Percentiles rank a stretch among this genome's conserved stretches.
phyloP scores from a whole-genome alignment of 2,329 filamentous ascomycete genomes.

The Sclerotiophoma versabilis region DNA sequence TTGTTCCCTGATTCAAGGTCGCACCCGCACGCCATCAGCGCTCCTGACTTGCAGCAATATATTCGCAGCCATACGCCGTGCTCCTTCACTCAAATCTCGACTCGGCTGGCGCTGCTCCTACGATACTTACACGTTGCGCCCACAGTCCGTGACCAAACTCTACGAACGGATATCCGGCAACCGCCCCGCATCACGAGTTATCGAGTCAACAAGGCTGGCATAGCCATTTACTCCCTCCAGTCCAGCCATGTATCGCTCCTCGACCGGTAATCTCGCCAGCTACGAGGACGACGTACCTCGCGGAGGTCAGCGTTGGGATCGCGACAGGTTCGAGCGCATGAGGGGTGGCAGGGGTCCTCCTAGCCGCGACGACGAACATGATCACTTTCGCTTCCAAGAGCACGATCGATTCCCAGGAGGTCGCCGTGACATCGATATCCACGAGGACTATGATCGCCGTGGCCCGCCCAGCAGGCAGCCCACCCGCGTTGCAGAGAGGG shows the following conservation, averaged over 20 bases:
- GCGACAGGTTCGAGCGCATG: constrained; percentile 59
- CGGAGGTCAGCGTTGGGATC: constrained; percentile 56
- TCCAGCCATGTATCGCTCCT: constrained; percentile 46
- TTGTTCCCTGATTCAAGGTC: constrained; percentile 14
- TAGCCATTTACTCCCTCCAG: background rate
- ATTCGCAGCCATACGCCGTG: constrained; percentile 8
- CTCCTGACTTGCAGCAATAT: constrained; percentile 14
- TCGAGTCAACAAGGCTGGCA: background rate
- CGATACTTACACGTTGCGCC: background rate
- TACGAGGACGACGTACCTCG: constrained; percentile 50
- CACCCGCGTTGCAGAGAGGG: constrained; percentile 52
- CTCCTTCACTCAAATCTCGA: background rate
- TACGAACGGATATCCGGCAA: constrained; percentile 18
- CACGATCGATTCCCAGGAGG: constrained; percentile 53
- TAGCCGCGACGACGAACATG: constrained; percentile 54
- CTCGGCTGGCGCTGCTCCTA: background rate
- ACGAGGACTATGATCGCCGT: constrained; percentile 53
- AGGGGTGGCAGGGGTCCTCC: constrained; percentile 53
- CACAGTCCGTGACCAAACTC: constrained; percentile 1
- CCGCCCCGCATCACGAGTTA: constrained; percentile 29
- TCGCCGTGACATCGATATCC: constrained; percentile 52
- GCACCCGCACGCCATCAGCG: constrained; percentile 16
- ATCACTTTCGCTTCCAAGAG: constrained; percentile 52
- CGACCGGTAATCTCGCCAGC: constrained; percentile 53
- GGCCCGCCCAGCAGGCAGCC: constrained; percentile 36